A percentile compares a stretch with the other conserved stretches of the same genome.
phyloP scores from a whole-genome alignment of 139 green algal species.

The Astrephomene gubernaculifera region DNA sequence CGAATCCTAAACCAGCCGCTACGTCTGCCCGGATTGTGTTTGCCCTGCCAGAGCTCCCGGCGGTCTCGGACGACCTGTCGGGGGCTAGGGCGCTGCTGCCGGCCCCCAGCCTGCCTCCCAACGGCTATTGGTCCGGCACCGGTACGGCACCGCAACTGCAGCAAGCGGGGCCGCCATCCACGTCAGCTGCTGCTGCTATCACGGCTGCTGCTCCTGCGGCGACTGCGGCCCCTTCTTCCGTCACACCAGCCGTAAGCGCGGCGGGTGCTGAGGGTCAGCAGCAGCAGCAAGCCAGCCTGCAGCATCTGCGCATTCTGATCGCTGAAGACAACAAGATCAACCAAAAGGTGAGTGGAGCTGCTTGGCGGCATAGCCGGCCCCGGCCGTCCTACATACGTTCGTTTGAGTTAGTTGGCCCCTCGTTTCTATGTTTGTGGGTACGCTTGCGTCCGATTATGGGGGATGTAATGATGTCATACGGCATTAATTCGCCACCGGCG shows the following conservation, averaged over 20 bases:
- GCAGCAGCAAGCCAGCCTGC: not conserved
- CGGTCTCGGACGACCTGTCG: too few relatives aligned
- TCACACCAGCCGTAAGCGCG: not conserved
- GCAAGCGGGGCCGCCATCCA: not conserved
- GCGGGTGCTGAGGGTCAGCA: not conserved
- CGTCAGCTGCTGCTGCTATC: not conserved
- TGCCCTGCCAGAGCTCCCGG: too few relatives aligned
- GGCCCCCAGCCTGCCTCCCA: too few relatives aligned
- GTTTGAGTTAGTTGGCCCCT: too few relatives aligned
- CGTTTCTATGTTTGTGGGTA: too few relatives aligned
- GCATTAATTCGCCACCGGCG: too few relatives aligned
- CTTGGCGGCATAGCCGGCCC: not conserved
- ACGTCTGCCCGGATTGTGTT: too few relatives aligned
- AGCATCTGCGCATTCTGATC: slow-evolving; percentile 71
- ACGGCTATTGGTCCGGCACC: too few relatives aligned
- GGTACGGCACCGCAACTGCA: not conserved
- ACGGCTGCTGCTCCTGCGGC: not conserved
- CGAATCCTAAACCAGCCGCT: too few relatives aligned
- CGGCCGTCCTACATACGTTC: not conserved
- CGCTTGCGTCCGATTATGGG: too few relatives aligned
- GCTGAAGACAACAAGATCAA: slow-evolving; percentile 85
- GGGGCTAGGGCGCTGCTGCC: too few relatives aligned
- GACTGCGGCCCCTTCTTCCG: not conserved
- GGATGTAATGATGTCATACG: too few relatives aligned
- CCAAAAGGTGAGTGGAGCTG: slow-evolving; percentile 47